These are phyloP conservation scores for Arthrobotrys conoides DNA, from an alignment of 2,329 filamentous ascomycete species.

Conservation along the genomic window DNA sequence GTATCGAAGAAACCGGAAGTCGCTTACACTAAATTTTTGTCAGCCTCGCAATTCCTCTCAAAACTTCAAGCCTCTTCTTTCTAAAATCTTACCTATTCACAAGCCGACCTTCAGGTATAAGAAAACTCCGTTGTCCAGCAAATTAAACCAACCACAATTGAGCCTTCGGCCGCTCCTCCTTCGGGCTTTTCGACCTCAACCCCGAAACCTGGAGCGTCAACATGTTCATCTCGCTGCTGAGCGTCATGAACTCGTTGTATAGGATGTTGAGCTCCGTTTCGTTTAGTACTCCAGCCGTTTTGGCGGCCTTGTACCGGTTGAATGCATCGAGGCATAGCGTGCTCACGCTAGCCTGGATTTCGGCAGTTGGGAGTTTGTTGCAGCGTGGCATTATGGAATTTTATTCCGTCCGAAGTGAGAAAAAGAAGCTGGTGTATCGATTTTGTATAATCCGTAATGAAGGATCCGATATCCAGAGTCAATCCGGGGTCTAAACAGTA, in stretches of 20 bases:
- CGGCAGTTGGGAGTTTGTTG: conserved; percentile 49
- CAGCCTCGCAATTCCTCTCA: not conserved
- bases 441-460: no score
- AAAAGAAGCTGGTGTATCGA: not conserved
- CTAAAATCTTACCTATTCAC: not conserved
- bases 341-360: conserved; percentile 59
- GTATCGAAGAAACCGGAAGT: not conserved
- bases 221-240: conserved; percentile 57
- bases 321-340: conserved; percentile 58
- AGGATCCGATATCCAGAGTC: no score
- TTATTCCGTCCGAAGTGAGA: not conserved
- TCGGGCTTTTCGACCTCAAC: conserved; percentile 28
- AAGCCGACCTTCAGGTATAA: not conserved
- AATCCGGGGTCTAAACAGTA: no score
- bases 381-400: conserved; percentile 47
- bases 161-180: conserved; percentile 30
- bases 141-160: conserved; percentile 48
- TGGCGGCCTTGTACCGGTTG: conserved; percentile 53
- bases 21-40: not conserved
- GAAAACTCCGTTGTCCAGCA: not conserved
- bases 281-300: conserved; percentile 31
- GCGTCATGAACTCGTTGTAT: conserved; percentile 52
- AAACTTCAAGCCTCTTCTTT: not conserved
- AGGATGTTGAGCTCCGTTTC: conserved; percentile 29
- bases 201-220: conserved; percentile 47